Base-by-base conservation (phyloP, 495 filamentous ascomycete genomes). In the Elasticomyces elasticus region DNA sequence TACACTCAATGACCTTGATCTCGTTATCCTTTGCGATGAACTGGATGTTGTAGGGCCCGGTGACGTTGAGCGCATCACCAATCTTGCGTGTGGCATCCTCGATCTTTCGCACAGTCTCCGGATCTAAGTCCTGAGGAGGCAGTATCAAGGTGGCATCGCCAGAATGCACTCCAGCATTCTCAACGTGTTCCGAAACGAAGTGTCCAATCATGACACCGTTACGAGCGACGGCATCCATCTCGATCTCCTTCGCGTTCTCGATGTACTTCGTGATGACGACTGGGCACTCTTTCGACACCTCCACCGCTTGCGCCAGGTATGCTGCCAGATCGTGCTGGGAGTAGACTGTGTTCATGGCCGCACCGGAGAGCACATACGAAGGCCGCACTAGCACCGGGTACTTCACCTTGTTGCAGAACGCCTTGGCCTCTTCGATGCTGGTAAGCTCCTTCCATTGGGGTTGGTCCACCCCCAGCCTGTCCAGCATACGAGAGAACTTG, bases 261-360 rank as follows among this genome's bases (percentile, higher is more conserved):
- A 98, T 97, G 70, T 96, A 98, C 74, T 98, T 96, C 52, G 86
- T 95, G 64, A 98, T 95, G 23, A 97, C 92, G n/a, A 97, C 92
- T 15, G 92, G 92, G 72, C 96, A 88, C 51, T 97, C 92, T 30
- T 85, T 86, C n/a, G 91, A 96, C 33, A 98, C 92, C 56, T 84
- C 83, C 44, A 79, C 83, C 25, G 92, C 92, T 64, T 92, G 88
- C 66, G 87, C 81, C 9, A 98, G 77, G 73, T 95, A 96, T 52
- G 79, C 85, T 61, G 87, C 89, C 33, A 98, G 78, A 58, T 97
- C 92, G 60, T 86, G 80, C 70, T 90, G 77, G 57, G 85, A 92
- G 67, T 87, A 90, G 47, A 96, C 94, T n/a, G 94, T 94, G 69
- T 94, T 96, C 91, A 98, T 98, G 49, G 91, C 91, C 45, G 91